Evolutionary conservation across 164 flowering plant genomes (phyloP), one percentile per base, ranked within the genome.

Genomic region (Hamamelis virginiana): DNA sequence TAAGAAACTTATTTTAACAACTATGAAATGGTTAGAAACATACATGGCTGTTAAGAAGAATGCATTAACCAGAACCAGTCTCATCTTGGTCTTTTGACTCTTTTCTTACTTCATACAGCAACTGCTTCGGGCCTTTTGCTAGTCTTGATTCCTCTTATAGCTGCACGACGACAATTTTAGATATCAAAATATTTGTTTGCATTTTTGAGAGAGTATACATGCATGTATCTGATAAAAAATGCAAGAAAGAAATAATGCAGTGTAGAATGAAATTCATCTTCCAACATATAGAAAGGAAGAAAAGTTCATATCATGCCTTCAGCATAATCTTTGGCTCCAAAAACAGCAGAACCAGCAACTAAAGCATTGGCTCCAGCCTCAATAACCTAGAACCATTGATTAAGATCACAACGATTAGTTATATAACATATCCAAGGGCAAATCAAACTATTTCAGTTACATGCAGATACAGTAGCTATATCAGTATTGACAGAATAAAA

Each of bases 321-420:
- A 65, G 95, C 91, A 69, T 95, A 95, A 82, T 89, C 92, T 80
- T 91, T 90, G 57, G 97, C 97, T 74, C 97, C 97, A 79, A 95
- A 95, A 41, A 95, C 97, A 63, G 98, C 98, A 77, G 97, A 95
- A 67, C 97, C 98, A 70, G 98, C 98, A 58, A 95, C 98, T 52
- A 92, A 67, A 21, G 98, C 98, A 78, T 95, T 95, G 25, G 98
- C 98, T 70, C 98, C 98, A 75, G 97, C 98, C 76, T 95, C 97
- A 75, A 95, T 95, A 59, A 95, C 98, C 98, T 95, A 33, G 41
- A 33, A 88, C 62, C 77, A 77, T 41, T n/a, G n/a, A n/a, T n/a
- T n/a, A 74, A 33, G 41, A 6, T 33, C 41, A 33, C 41, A 33
- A 33, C 6, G 41, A 33, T 2, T 33, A 2, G 6, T 33, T 16